Evolutionary conservation across 2,329 filamentous ascomycete species (phyloP).

Genomic region (Apiospora hydei): DNA sequence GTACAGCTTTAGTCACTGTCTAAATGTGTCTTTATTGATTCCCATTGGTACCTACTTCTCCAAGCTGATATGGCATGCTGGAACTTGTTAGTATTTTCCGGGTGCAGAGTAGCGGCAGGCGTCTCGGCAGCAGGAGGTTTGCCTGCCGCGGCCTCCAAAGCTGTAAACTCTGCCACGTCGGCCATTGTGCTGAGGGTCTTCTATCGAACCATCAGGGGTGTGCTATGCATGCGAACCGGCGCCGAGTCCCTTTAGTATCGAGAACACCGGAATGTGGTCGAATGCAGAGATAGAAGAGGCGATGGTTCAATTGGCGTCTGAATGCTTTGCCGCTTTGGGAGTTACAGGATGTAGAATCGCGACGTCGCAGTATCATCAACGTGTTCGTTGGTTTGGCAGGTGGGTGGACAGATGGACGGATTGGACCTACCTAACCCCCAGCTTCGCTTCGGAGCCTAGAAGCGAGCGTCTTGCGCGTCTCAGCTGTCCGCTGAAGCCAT

Average conservation of each 20-base stretch:
- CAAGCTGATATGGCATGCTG: slow-evolving; percentile 95
- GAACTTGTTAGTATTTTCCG: slow-evolving; percentile 85
- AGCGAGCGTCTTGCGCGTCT: slow-evolving; percentile 8
- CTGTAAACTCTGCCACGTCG: slow-evolving; percentile 35
- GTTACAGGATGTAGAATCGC: neutral
- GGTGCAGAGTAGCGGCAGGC: slow-evolving; percentile 38
- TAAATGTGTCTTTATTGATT: slow-evolving; percentile 5
- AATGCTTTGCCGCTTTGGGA: neutral
- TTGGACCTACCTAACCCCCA: slow-evolving; percentile 15
- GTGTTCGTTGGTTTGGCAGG: slow-evolving; percentile 6
- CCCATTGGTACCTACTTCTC: slow-evolving; percentile 71
- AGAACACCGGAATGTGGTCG: neutral
- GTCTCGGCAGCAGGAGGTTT: slow-evolving; percentile 34
- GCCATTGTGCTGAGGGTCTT: slow-evolving; percentile 31
- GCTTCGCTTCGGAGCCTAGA: slow-evolving; percentile 11
- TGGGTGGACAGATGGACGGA: neutral
- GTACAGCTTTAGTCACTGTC: slow-evolving; percentile 27
- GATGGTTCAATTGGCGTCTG: neutral
- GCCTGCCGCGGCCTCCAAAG: slow-evolving; percentile 35
- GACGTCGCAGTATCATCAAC: neutral
- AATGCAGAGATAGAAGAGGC: neutral
- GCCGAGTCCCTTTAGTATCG: neutral
- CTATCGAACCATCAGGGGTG: slow-evolving; percentile 18
- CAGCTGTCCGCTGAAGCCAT: slow-evolving; percentile 3
- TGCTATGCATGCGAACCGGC: neutral